Evolutionary conservation across 179 eudicot genomes (phyloP).

Genomic region (Heliamphora pulchella): DNA sequence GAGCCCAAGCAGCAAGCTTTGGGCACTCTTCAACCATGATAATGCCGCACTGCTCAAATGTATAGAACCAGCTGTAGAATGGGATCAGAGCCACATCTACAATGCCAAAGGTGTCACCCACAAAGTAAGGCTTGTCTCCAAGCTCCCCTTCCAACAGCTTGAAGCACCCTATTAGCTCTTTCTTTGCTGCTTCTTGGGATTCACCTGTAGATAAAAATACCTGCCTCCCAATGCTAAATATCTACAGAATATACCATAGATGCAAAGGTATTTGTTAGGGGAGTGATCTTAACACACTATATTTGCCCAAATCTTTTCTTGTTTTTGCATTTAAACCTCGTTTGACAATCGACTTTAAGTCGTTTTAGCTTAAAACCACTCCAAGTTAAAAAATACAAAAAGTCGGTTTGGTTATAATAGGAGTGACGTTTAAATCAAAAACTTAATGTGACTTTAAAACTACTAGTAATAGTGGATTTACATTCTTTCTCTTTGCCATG

Average conservation of each 20-base stretch:
- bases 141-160: background rate
- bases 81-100: conserved; percentile 27
- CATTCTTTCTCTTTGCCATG: too few relatives aligned
- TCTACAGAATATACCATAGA: conserved; percentile 7
- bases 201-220: conserved; percentile 20
- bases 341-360: too few relatives aligned
- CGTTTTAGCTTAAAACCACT: too few relatives aligned
- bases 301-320: too few relatives aligned
- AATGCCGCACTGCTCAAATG: conserved; percentile 27
- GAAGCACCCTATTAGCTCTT: conserved; percentile 25
- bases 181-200: conserved; percentile 23
- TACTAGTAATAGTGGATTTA: too few relatives aligned
- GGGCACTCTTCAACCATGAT: conserved; percentile 28
- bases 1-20: conserved; percentile 24
- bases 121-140: conserved; percentile 27
- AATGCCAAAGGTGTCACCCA: background rate
- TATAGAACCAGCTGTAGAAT: conserved; percentile 34
- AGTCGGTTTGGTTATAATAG: too few relatives aligned
- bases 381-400: too few relatives aligned
- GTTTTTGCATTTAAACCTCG: too few relatives aligned
- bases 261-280: too few relatives aligned
- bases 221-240: conserved; percentile 18
- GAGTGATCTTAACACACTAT: too few relatives aligned
- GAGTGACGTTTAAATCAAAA: too few relatives aligned
- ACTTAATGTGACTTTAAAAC: too few relatives aligned